phyloP scores from a whole-genome alignment of 208 protist species.

The Porcisia hertigi region DNA sequence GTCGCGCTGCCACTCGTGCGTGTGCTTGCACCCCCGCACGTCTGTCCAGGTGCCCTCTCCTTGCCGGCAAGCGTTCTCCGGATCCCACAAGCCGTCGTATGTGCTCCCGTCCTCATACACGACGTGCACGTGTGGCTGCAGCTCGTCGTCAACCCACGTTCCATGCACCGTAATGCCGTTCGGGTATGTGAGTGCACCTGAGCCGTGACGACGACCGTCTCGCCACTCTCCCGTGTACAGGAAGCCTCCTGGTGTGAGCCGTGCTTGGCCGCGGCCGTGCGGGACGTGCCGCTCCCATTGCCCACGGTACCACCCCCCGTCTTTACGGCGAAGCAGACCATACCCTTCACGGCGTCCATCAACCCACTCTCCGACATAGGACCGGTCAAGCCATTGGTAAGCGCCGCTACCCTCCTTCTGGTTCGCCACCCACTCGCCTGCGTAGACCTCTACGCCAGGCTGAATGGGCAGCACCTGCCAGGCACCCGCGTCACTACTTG shows the following conservation, averaged over 20 bases:
- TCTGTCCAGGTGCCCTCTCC: constrained; percentile 49
- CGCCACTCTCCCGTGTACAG: constrained; percentile 70
- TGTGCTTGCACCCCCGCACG: constrained; percentile 54
- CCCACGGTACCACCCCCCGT: constrained; percentile 81
- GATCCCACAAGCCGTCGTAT: constrained; percentile 72
- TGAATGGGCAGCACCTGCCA: constrained; percentile 34
- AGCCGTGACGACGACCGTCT: constrained; percentile 51
- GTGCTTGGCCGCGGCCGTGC: constrained; percentile 68
- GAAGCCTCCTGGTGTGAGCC: constrained; percentile 49
- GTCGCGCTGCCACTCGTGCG: constrained; percentile 65
- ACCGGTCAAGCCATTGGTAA: constrained; percentile 81
- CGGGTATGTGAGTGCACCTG: constrained; percentile 45
- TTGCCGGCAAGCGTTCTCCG: constrained; percentile 50
- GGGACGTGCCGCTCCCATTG: constrained; percentile 73
- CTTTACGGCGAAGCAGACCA: constrained; percentile 54
- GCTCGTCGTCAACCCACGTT: constrained; percentile 45
- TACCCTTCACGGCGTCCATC: constrained; percentile 69
- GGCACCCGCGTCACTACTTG: constrained; percentile 11
- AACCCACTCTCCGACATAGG: constrained; percentile 83
- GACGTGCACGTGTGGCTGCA: constrained; percentile 50
- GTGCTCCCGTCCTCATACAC: constrained; percentile 61
- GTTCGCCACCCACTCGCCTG: constrained; percentile 82
- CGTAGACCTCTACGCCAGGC: constrained; percentile 78
- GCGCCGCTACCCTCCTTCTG: constrained; percentile 73
- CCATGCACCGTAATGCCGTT: constrained; percentile 43